Base-by-base conservation (phyloP, 352 stramenopile species). In the Globisporangium alternatum region DNA sequence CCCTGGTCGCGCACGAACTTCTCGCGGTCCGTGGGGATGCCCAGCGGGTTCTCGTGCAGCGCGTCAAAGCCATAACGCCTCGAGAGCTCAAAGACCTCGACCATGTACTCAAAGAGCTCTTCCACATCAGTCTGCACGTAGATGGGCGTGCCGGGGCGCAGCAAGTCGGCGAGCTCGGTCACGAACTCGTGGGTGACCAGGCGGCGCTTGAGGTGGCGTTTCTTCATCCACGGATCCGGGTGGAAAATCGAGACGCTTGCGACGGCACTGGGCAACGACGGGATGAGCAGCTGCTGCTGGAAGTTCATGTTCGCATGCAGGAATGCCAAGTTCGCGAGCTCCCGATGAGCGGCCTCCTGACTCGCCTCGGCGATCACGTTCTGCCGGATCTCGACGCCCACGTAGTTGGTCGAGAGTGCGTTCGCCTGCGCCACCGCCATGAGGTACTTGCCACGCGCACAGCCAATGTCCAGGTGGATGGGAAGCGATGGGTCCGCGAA, bases 171-270 rank as follows among this genome's bases (percentile, higher is more conserved):
- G 54, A 96, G 76, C 33, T 88, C 78, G 0, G 66, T 37, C 21
- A 90, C 86, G 51, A 96, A 93, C 53, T 80, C 74, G 47, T 76
- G 56, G 3, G 69, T 93, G 31, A 96, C 85, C 13, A 96, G 69
- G 49, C 88, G 77, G 30, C 88, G 78, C 71, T 96, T 96, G 35
- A 90, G 59, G 70, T 96, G 88, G 60, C 80, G 76, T 62, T 95
- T 96, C 70, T 96, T 96, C 78, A 94, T 91, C 88, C 88, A 96
- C 69, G 88, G 88, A 33, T 96, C 88, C 28, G 88, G 88, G 62
- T 96, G 86, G 65, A 95, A 93, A 63, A 96, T 96, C 48, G 88
- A 96, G 2, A 96, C 85, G 64, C 88, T 95, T 31, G 65, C 60
- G 45, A 93, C 67, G 0, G 65, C 67, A 10, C 64, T 74, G 6